These are phyloP conservation scores for Marasmius fiardii DNA, from an alignment of 1,284 basidiomycete species.

Conservation along the genomic window DNA sequence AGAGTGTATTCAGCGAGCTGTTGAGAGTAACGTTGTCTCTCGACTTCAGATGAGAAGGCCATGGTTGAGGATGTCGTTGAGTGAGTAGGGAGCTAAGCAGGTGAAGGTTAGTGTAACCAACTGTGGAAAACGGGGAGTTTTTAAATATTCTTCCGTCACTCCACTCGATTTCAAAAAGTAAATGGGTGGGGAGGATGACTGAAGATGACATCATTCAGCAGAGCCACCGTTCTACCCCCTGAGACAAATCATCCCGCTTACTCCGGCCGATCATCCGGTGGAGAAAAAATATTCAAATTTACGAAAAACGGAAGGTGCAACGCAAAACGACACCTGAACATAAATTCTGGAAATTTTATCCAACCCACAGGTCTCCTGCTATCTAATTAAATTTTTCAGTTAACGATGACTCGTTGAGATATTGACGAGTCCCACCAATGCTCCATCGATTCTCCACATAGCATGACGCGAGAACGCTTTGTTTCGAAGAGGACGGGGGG, in stretches of 20 bases:
- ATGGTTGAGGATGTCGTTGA: slow-evolving; percentile 14
- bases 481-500: too few relatives aligned
- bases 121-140: background rate
- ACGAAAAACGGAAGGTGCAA: slow-evolving; percentile 36
- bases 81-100: slow-evolving; percentile 3
- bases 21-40: slow-evolving; percentile 37
- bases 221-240: background rate
- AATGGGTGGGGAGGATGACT: background rate
- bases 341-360: slow-evolving; percentile 56
- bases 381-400: slow-evolving; percentile 46
- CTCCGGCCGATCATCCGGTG: background rate
- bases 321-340: slow-evolving; percentile 39
- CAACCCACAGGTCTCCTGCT: slow-evolving; percentile 59
- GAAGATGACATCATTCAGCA: background rate
- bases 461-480: too few relatives aligned
- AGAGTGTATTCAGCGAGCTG: slow-evolving; percentile 46
- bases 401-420: slow-evolving; percentile 85
- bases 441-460: too few relatives aligned
- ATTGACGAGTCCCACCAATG: slow-evolving; percentile 84
- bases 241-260: too few relatives aligned
- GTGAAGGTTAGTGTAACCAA: too few relatives aligned
- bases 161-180: background rate
- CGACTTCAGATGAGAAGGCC: slow-evolving; percentile 22
- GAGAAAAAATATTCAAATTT: slow-evolving; percentile 17
- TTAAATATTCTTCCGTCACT: background rate